These are phyloP conservation scores for Paraphoma sp. DNA, from an alignment of 2,329 filamentous ascomycete genomes.

Conservation along the genomic window DNA sequence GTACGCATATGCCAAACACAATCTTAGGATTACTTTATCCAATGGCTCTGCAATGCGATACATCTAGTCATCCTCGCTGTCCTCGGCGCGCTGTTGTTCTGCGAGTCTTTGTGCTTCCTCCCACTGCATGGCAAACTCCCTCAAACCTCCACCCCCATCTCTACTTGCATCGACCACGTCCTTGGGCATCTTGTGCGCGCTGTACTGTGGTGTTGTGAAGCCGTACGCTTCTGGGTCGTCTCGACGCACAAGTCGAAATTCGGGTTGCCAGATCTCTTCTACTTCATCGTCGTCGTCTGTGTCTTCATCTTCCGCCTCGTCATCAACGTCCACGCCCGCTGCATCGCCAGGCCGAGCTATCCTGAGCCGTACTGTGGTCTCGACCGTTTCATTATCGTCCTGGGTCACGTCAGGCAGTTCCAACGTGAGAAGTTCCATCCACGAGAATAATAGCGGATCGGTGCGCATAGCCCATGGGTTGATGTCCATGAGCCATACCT, in stretches of 20 bases:
- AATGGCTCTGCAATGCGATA: not conserved
- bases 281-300: slow-evolving; percentile 57
- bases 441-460: slow-evolving; percentile 87
- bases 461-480: slow-evolving; percentile 93
- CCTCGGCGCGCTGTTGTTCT: slow-evolving; percentile 48
- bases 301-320: slow-evolving; percentile 20
- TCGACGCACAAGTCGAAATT: slow-evolving; percentile 81
- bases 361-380: slow-evolving; percentile 39
- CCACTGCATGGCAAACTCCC: slow-evolving; percentile 66
- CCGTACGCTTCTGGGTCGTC: slow-evolving; percentile 89
- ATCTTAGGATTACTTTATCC: not conserved
- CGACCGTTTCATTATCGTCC: slow-evolving; percentile 3
- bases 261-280: slow-evolving; percentile 67
- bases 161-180: slow-evolving; percentile 79
- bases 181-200: slow-evolving; percentile 91
- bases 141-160: slow-evolving; percentile 72
- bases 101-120: slow-evolving; percentile 53
- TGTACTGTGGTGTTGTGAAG: slow-evolving; percentile 86
- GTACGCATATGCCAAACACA: not conserved
- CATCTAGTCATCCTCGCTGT: slow-evolving; percentile 43
- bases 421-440: slow-evolving; percentile 82
- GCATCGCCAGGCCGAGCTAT: slow-evolving; percentile 10
- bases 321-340: not conserved
- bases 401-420: slow-evolving; percentile 57
- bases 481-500: slow-evolving; percentile 88